Base-by-base conservation (phyloP, 78 protist species). In the Mantamonas sphyraenae region DNA sequence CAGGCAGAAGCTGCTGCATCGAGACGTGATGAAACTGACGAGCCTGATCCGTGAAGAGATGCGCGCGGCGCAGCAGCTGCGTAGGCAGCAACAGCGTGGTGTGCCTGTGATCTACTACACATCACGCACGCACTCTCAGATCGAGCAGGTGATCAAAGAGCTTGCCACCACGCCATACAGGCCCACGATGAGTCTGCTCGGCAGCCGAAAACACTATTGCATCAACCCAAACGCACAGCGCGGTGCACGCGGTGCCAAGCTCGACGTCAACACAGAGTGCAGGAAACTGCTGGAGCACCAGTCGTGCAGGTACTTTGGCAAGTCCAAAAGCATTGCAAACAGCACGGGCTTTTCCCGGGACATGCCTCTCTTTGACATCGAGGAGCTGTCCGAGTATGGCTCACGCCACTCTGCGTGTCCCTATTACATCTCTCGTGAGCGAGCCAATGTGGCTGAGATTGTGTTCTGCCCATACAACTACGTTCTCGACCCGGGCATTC, bases 391-490 rank as follows among this genome's bases (percentile, higher is more conserved):
- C n/a, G n/a, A n/a, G n/a, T n/a, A n/a, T n/a, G n/a, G n/a, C n/a
- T n/a, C n/a, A n/a, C n/a, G n/a, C 10, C 47, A 42, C 7, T 42
- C 24, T 10, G 24, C 47, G 47, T 7, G 47, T 10, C 47, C 10
- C 10, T 7, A 12, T 42, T 42, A 12, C 28, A 61, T 16, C 31
- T 31, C 43, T 56, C 3, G 3, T 22, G 31, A 4, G 3, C 26
- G 51, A 17, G 17, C 62, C 4, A 2, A 8, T 2, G 40, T 5
- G 47, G 37, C 62, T 28, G 75, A 47, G 26, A 16, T 83, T 30
- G 71, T 83, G 0, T 68, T 78, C 20, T 64, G 73, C 58, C 84
- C 89, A 0, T 84, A 78, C 65, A 73, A 77, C 73, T 83, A 83
- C 64, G 51, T 83, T 42, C 1, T 71, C 20, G 42, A 33, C 8